phyloP scores from a whole-genome alignment of 2,329 filamentous ascomycete species.

The Cladorrhinum sp. region DNA sequence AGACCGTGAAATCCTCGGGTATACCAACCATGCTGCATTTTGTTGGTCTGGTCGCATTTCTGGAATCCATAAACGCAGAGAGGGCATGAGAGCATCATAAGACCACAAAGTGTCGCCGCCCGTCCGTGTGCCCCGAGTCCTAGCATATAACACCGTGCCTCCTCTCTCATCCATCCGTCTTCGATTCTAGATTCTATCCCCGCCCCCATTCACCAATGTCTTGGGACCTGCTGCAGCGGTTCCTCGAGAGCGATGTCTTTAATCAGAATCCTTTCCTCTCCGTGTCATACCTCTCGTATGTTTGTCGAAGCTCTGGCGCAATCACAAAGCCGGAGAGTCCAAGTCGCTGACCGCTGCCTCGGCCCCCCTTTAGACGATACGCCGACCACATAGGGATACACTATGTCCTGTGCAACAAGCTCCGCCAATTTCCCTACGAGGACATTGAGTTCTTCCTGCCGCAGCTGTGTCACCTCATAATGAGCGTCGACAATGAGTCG shows the following conservation, averaged over 20 bases:
- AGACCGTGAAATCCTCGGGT: neutral
- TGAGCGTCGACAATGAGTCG: conserved; percentile 86
- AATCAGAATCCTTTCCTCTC: conserved; percentile 86
- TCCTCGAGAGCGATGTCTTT: conserved; percentile 92
- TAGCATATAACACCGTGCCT: too few relatives aligned
- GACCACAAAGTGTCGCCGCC: neutral
- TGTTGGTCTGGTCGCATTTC: neutral
- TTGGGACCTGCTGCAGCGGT: conserved; percentile 85
- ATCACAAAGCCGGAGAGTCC: neutral
- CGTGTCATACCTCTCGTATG: conserved; percentile 84
- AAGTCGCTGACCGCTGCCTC: conserved; percentile 7
- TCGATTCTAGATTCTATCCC: neutral
- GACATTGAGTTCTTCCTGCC: conserved; percentile 92
- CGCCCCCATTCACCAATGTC: conserved; percentile 41
- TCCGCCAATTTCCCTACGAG: conserved; percentile 84
- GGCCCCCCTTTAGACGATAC: conserved; percentile 61
- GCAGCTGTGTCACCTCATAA: conserved; percentile 81
- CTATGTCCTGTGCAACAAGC: conserved; percentile 83
- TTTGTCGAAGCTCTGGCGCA: conserved; percentile 27
- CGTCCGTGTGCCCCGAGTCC: conserved; percentile 7
- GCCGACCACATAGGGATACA: conserved; percentile 87
- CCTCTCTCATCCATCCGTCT: conserved; percentile 2
- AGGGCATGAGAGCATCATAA: neutral
- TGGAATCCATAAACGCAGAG: neutral
- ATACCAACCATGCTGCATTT: conserved; percentile 8